Conservation (phyloP, 2,329 filamentous ascomycete genomes). For the Sarocladium kiliense region DNA sequence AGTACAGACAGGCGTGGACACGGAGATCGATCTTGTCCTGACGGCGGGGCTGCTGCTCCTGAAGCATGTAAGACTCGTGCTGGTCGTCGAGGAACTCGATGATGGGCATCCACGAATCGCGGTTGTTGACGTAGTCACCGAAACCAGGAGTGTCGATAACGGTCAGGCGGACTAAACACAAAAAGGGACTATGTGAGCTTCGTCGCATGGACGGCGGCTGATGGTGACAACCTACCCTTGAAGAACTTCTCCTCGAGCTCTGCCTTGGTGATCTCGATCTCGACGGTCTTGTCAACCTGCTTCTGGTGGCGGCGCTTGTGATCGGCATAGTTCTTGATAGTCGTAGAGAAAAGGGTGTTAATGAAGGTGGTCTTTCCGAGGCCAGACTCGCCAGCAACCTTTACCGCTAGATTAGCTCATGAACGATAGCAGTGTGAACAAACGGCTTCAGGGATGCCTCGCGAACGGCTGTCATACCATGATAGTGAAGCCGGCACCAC, state of each 20-base stretch:
- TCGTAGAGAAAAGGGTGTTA: conserved; percentile 99
- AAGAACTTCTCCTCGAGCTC: conserved; percentile 99
- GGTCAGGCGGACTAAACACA: conserved; percentile 76
- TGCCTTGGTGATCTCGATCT: conserved; percentile 99
- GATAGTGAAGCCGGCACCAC: conserved; percentile 97
- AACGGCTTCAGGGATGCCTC: not conserved
- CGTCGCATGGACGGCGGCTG: conserved; percentile 6
- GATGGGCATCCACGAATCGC: conserved; percentile 99
- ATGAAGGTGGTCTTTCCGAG: conserved; percentile 99
- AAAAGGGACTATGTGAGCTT: conserved; percentile 15
- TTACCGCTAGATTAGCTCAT: conserved; percentile 14
- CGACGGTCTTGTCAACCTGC: conserved; percentile 99
- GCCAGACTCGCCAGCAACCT: conserved; percentile 98
- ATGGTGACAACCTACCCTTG: conserved; percentile 66
- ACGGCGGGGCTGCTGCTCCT: conserved; percentile 98
- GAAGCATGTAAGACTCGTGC: conserved; percentile 99
- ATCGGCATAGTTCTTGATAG: conserved; percentile 99
- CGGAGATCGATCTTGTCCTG: conserved; percentile 99
- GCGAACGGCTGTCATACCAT: conserved; percentile 62
- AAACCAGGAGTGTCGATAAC: conserved; percentile 99
- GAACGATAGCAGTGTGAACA: not conserved
- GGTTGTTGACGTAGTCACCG: conserved; percentile 99
- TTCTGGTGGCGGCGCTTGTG: conserved; percentile 99
- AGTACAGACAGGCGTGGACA: conserved; percentile 97
- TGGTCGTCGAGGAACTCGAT: conserved; percentile 99